A percentile compares a stretch with the other conserved stretches of the same genome.
These are phyloP conservation scores for Chrysoporthe puriensis DNA, from an alignment of 2,329 filamentous ascomycete genomes.

Conservation along the genomic window DNA sequence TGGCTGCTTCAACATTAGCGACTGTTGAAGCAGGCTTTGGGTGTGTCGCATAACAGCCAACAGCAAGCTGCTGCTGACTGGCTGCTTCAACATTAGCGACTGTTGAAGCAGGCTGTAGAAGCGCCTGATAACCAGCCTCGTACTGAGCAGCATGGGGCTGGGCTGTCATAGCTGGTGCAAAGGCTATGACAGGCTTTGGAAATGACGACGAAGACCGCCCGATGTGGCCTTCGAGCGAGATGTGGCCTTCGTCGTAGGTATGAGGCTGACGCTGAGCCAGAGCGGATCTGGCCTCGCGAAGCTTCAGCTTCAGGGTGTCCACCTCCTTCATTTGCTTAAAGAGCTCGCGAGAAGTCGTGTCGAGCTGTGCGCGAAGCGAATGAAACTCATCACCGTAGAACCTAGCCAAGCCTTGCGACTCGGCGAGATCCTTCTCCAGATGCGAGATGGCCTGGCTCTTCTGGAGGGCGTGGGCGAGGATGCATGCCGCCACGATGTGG, in stretches of 20 bases:
- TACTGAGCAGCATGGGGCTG: neutral
- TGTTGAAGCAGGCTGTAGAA: neutral
- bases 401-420: neutral
- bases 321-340: neutral
- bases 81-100: neutral
- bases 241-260: neutral
- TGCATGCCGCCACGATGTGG: neutral
- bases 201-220: too few relatives aligned
- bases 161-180: neutral
- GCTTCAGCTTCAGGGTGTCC: neutral
- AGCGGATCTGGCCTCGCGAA: neutral
- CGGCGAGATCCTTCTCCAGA: neutral
- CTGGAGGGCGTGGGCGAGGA: neutral
- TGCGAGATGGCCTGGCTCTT: neutral
- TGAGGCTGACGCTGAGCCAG: neutral
- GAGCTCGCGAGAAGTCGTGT: neutral
- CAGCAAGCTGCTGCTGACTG: neutral
- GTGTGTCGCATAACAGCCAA: too few relatives aligned
- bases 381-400: neutral
- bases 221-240: too few relatives aligned
- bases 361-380: neutral
- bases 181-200: neutral
- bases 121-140: slow-evolving; percentile 3
- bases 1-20: neutral
- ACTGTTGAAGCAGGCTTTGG: neutral